Evolutionary conservation across 371 early-diverging fungal genomes (phyloP), one percentile per base, ranked within the genome.

Genomic region (Nematocida displodere): DNA sequence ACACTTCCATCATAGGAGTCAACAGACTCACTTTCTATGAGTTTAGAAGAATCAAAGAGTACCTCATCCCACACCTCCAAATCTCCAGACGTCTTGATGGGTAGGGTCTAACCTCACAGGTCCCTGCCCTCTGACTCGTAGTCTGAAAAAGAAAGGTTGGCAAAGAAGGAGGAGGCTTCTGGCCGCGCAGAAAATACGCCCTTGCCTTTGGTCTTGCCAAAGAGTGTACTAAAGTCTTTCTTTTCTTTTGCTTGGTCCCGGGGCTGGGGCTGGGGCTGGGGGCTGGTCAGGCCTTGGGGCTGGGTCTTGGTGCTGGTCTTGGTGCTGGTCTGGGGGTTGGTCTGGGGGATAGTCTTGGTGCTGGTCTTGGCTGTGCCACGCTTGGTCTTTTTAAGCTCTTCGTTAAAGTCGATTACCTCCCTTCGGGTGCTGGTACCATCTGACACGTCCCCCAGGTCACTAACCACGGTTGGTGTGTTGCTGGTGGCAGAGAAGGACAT

Each of bases 201-300:
- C 50, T 71, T 71, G 22, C 20, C n/a, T 46, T 71, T 59, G 33
- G 17, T 59, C 54, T 71, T 71, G 31, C 49, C 52, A 71, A 71
- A 71, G 50, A 71, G 75, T 4, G 59, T 71, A 44, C 75, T 71
- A 33, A 71, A 71, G 63, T 71, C 75, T 53, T 71, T 71, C 26
- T 62, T 54, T 22, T 67, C 68, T 29, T 53, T 66, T 39, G 59
- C n/a, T 17, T 53, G 46, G 17, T 42, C 36, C 17, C 58, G 44
- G 13, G 33, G 17, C 26, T 46, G 52, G 13, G 66, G 54, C 26
- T 17, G n/a, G 24, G 66, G 28, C 20, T 52, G 40, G 24, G 46
- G 46, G 46, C 46, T 17, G 46, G 46, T 44, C 17, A 17, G 22
- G 22, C 46, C 22, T 17, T 44, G 46, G 17, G 46, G 46, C 46